A percentile compares a stretch with the other conserved stretches of the same genome.
phyloP scores from a whole-genome alignment of 108 stramenopile species.

The Hondaea fermentalgiana region DNA sequence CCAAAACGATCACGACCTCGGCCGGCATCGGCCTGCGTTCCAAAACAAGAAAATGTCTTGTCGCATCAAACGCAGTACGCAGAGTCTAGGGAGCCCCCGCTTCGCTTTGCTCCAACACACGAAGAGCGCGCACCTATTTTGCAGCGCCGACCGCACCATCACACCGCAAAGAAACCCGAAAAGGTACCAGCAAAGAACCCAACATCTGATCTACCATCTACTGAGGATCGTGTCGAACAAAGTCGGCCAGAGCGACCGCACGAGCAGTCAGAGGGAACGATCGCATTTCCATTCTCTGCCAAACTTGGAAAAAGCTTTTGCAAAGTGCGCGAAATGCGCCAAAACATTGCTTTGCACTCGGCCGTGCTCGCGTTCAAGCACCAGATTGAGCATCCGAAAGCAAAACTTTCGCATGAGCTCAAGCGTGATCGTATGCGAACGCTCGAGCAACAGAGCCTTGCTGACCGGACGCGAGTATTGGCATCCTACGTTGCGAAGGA shows the following conservation, averaged over 20 bases:
- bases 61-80: not conserved
- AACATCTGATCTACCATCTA: not conserved
- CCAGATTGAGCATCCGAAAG: not conserved
- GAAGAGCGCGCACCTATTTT: not conserved
- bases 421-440: not conserved
- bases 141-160: not conserved
- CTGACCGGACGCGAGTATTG: not conserved
- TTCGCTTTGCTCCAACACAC: not conserved
- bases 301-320: not conserved
- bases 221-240: too few relatives aligned
- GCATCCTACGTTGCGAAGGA: not conserved
- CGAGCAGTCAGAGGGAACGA: not conserved
- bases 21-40: not conserved
- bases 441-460: not conserved
- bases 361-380: slow-evolving; percentile 8
- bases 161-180: not conserved
- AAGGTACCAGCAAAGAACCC: not conserved
- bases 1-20: not conserved
- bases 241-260: too few relatives aligned
- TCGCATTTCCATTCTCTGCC: not conserved
- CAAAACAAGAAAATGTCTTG: not conserved
- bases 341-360: not conserved
- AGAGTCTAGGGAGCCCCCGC: too few relatives aligned
- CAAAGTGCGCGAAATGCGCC: not conserved
- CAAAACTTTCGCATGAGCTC: not conserved